Conservation (phyloP, 139 green algal genomes). For the Eudorina sp. region DNA sequence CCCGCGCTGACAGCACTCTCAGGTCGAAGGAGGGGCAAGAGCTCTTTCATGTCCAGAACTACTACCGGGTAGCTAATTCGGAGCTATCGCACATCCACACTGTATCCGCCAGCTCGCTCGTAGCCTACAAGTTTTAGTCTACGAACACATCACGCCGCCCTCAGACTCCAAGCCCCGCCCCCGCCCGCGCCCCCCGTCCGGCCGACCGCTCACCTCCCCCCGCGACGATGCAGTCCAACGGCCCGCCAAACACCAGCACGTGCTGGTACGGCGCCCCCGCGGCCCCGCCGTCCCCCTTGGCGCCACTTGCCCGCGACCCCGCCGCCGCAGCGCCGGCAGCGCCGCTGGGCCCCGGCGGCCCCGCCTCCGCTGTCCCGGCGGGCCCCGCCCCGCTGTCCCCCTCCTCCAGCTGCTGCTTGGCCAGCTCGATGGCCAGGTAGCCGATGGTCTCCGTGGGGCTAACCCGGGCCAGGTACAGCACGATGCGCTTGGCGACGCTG, state of each 20-base stretch:
- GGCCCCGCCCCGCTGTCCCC: neutral
- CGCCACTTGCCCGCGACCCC: neutral
- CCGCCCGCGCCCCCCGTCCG: neutral
- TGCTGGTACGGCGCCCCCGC: neutral
- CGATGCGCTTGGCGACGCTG: constrained; percentile 83
- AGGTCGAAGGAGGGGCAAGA: too few relatives aligned
- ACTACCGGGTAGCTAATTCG: too few relatives aligned
- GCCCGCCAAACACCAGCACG: neutral
- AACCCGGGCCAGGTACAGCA: constrained; percentile 87
- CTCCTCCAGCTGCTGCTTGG: constrained; percentile 56
- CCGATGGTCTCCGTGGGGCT: constrained; percentile 89
- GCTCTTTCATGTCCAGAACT: too few relatives aligned
- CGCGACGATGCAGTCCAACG: constrained; percentile 28
- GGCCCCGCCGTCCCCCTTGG: neutral
- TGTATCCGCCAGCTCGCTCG: too few relatives aligned
- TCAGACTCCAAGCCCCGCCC: neutral
- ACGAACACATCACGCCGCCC: too few relatives aligned
- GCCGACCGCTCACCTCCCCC: neutral
- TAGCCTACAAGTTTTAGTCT: too few relatives aligned
- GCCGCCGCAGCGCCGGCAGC: neutral
- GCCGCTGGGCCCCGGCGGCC: neutral
- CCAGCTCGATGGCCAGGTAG: constrained; percentile 85
- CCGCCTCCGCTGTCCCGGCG: neutral
- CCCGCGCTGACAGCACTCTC: too few relatives aligned
- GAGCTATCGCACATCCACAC: too few relatives aligned